Conservation (phyloP, 2,329 filamentous ascomycete genomes). For the Pseudocercospora pini-densiflorae region DNA sequence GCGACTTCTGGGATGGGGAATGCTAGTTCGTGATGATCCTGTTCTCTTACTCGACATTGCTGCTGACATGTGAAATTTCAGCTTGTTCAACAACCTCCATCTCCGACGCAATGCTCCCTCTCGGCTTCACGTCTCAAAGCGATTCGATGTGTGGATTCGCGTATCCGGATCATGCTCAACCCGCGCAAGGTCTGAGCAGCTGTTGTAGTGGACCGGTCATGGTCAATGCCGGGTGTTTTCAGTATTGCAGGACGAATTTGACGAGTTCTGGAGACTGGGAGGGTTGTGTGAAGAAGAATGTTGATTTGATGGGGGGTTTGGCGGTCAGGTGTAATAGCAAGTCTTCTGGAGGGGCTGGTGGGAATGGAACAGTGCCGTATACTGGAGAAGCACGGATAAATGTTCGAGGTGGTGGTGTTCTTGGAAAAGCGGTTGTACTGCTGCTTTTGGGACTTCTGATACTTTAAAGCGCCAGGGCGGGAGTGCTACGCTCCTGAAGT, state of each 20-base stretch:
- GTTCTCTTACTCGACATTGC: too few relatives aligned
- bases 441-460: not conserved
- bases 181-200: not conserved
- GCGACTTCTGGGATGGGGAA: not conserved
- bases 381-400: not conserved
- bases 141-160: conserved; percentile 14
- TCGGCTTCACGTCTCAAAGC: not conserved
- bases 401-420: not conserved
- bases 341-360: not conserved
- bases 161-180: conserved; percentile 5
- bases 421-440: not conserved
- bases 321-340: conserved; percentile 9
- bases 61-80: too few relatives aligned
- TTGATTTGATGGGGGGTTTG: not conserved
- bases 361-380: not conserved
- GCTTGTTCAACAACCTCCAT: not conserved
- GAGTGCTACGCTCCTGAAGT: not conserved
- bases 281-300: conserved; percentile 15
- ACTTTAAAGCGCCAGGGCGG: not conserved
- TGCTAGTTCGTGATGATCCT: not conserved
- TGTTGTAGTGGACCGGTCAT: conserved; percentile 19
- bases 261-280: not conserved
- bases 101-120: conserved; percentile 3
- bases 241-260: conserved; percentile 11
- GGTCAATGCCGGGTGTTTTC: conserved; percentile 19